These are phyloP conservation scores for Chimonanthus salicifolius DNA, from an alignment of 164 flowering plant species.

Conservation along the genomic window DNA sequence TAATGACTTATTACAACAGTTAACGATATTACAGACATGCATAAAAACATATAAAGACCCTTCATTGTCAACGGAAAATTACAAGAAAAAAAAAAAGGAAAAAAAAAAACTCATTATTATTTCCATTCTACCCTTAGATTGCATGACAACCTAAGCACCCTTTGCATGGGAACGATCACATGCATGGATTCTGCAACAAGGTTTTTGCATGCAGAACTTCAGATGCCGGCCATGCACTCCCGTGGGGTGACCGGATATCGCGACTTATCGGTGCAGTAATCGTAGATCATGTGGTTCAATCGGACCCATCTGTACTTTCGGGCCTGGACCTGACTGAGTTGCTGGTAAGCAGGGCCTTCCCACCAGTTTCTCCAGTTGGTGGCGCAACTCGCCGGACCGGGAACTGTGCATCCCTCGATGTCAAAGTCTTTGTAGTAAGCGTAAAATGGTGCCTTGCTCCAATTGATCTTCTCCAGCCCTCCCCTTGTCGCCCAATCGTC, in stretches of 20 bases:
- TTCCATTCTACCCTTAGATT: not conserved
- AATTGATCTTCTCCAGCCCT: slow-evolving; percentile 86
- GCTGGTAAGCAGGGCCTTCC: slow-evolving; percentile 58
- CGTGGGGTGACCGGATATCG: slow-evolving; percentile 65
- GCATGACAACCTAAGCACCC: not conserved
- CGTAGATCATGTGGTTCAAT: slow-evolving; percentile 76
- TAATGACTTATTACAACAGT: not conserved
- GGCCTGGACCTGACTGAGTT: slow-evolving; percentile 42
- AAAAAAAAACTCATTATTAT: not conserved
- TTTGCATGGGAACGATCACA: too few relatives aligned
- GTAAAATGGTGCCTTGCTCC: slow-evolving; percentile 87
- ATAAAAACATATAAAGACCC: not conserved
- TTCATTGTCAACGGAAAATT: not conserved
- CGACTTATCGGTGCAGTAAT: slow-evolving; percentile 78
- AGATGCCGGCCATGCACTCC: slow-evolving; percentile 76
- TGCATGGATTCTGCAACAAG: too few relatives aligned
- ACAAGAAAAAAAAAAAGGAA: not conserved
- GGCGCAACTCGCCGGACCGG: slow-evolving; percentile 64
- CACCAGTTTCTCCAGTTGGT: slow-evolving; percentile 67
- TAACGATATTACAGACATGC: not conserved
- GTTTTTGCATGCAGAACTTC: not conserved
- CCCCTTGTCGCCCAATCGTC: slow-evolving; percentile 98
- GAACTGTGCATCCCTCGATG: slow-evolving; percentile 78
- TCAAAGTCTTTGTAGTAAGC: slow-evolving; percentile 88
- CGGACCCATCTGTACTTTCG: slow-evolving; percentile 73